Evolutionary conservation across 2,329 filamentous ascomycete species (phyloP), one percentile per base, ranked within the genome.

Genomic region (Exophiala phaeomuriformis): DNA sequence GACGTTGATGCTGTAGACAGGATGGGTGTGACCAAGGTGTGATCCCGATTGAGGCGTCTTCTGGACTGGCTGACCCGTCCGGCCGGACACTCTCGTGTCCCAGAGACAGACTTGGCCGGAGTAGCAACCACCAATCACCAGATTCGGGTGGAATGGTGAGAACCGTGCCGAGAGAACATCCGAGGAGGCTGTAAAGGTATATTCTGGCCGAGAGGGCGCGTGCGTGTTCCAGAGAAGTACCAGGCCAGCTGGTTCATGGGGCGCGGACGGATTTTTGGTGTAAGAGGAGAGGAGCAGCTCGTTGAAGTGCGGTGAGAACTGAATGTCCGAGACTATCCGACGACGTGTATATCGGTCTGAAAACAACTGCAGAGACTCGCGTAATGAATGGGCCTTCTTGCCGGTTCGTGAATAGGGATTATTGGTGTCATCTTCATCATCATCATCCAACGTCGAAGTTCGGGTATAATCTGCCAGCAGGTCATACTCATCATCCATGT

Each of bases 161-260:
- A 98, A 98, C 62, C 93, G 94, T 60, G 93, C 93, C 0, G 90
- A 88, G 9, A 98, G 79, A 49, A 98, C 89, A 70, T 98, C 93
- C 42, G 90, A 96, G 57, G 94, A 91, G 6, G 91, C 90, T 64
- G 95, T 90, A 69, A 98, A 96, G 53, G 95, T 85, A 71, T 95
- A 97, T 75, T 98, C 93, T 1, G 93, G 90, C 31, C 93, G 83
- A 63, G 93, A 88, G 64, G 94, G 90, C 68, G 97, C 84, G 69
- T 97, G 90, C 65, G 90, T 79, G 67, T 96, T 98, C 94, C 94
- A 98, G 33, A 98, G 85, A 68, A 96, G 90, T 32, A 98, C 85
- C 41, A 98, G 79, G 29, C 93, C 93, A 65, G 94, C 88, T 7
- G 90, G 90, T 62, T 96, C 90, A 66, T 95, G 89, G 31, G 91